Conservation (phyloP, 2,329 filamentous ascomycete species). For the Epichloe uncinata region DNA sequence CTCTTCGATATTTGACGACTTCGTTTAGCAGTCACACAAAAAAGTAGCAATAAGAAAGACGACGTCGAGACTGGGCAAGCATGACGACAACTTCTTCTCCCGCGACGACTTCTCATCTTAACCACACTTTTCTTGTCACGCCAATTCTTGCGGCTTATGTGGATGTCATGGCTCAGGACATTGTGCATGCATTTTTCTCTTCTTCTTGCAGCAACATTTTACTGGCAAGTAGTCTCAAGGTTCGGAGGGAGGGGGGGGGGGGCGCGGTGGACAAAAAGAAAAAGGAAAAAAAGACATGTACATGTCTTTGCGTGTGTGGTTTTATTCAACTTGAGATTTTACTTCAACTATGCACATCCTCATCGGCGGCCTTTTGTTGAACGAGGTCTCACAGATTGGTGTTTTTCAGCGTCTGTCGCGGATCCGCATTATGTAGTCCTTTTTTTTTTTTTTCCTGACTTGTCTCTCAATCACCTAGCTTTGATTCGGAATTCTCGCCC, state of each 20-base stretch:
- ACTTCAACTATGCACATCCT: neutral
- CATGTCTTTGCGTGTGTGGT: too few relatives aligned
- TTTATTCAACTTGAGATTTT: too few relatives aligned
- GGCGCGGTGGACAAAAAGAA: neutral
- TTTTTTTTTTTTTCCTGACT: neutral
- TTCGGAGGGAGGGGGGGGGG: accelerated
- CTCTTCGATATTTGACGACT: neutral
- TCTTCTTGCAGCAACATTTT: neutral
- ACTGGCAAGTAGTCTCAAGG: neutral
- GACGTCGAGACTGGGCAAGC: neutral
- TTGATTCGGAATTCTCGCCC: neutral
- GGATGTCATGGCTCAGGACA: neutral
- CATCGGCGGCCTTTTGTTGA: neutral
- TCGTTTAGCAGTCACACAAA: neutral
- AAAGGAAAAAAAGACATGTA: too few relatives aligned
- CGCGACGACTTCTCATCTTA: neutral
- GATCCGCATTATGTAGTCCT: neutral
- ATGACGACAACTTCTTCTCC: neutral
- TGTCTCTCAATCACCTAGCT: neutral
- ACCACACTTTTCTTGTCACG: neutral
- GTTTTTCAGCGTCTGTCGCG: neutral
- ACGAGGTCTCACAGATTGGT: too few relatives aligned
- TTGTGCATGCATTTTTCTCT: neutral
- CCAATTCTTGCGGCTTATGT: too few relatives aligned
- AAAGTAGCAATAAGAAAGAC: neutral